Evolutionary conservation across 306 rosid species (phyloP).

Genomic region (Ammopiptanthus mongolicus): DNA sequence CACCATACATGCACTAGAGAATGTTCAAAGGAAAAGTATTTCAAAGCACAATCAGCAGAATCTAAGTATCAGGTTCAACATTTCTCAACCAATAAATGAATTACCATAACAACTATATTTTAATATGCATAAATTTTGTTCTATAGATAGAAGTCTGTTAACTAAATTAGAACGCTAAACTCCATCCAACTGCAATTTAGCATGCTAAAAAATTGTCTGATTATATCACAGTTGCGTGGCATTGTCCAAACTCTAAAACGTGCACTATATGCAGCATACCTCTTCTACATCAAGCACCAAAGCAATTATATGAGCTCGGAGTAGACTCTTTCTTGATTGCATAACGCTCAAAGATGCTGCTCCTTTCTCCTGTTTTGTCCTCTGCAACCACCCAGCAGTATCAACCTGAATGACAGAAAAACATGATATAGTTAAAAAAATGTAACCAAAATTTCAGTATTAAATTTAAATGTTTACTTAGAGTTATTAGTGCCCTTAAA

Average conservation of each 20-base stretch:
- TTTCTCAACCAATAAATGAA: constrained; percentile 9
- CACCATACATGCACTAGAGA: not conserved
- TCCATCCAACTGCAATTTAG: not conserved
- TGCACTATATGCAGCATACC: constrained; percentile 39
- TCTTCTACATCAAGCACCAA: constrained; percentile 93
- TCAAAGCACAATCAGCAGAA: constrained; percentile 2
- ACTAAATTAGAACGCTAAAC: not conserved
- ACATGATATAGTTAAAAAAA: not conserved
- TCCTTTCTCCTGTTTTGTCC: constrained; percentile 84
- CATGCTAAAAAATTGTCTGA: not conserved
- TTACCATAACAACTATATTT: constrained; percentile 8
- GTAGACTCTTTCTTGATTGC: constrained; percentile 87
- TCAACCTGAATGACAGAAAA: constrained; percentile 62
- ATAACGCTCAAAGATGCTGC: constrained; percentile 90
- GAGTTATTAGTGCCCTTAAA: not conserved
- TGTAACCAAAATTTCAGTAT: not conserved
- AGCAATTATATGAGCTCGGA: constrained; percentile 94
- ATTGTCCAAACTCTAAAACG: not conserved
- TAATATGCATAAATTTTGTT: not conserved
- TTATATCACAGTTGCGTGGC: constrained; percentile 1
- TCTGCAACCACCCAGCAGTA: constrained; percentile 96
- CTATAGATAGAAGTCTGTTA: not conserved
- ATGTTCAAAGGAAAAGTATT: constrained; percentile 2
- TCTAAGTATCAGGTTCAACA: not conserved
- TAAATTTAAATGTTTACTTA: not conserved